Evolutionary conservation across 208 protist species (phyloP).

Genomic region (Leptomonas seymouri): DNA sequence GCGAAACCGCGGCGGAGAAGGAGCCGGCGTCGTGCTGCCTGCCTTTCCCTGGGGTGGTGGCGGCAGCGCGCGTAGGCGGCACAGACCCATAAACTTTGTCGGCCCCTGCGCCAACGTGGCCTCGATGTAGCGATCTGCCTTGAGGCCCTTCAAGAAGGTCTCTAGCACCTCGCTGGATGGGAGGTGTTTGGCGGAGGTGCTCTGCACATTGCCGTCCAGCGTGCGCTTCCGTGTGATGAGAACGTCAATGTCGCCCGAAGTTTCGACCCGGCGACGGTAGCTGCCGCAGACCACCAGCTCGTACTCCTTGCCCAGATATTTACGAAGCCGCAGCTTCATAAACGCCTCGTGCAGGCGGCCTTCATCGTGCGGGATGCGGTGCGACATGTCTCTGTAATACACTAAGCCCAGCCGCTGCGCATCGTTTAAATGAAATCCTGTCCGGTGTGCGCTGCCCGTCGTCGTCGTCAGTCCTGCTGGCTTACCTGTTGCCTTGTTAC

Average conservation of each 20-base stretch:
- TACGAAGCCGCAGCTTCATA: constrained; percentile 70
- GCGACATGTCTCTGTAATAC: constrained; percentile 82
- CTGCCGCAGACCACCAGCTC: constrained; percentile 82
- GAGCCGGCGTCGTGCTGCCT: not conserved
- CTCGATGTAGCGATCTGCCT: constrained; percentile 78
- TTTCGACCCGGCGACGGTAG: constrained; percentile 61
- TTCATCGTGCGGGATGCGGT: constrained; percentile 83
- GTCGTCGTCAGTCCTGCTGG: constrained; percentile 11
- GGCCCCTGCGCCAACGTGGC: constrained; percentile 78
- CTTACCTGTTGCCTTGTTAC: constrained; percentile 37
- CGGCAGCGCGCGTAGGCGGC: constrained; percentile 51
- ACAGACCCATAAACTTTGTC: constrained; percentile 92
- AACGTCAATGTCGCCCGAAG: constrained; percentile 88
- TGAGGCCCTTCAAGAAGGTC: constrained; percentile 59
- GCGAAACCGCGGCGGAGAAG: constrained; percentile 38
- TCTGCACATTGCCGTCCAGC: not conserved
- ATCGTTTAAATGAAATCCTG: constrained; percentile 60
- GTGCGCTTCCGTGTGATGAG: constrained; percentile 70
- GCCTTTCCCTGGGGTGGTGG: not conserved
- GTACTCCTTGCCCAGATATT: constrained; percentile 75
- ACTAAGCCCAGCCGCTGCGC: constrained; percentile 76
- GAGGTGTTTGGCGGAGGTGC: not conserved
- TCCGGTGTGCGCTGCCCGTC: constrained; percentile 30
- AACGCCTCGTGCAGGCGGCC: constrained; percentile 82
- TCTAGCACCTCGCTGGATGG: constrained; percentile 54